Percentiles rank a stretch among this genome's conserved stretches.
phyloP scores from a whole-genome alignment of 306 rosid genomes.

The Canavalia gladiata region DNA sequence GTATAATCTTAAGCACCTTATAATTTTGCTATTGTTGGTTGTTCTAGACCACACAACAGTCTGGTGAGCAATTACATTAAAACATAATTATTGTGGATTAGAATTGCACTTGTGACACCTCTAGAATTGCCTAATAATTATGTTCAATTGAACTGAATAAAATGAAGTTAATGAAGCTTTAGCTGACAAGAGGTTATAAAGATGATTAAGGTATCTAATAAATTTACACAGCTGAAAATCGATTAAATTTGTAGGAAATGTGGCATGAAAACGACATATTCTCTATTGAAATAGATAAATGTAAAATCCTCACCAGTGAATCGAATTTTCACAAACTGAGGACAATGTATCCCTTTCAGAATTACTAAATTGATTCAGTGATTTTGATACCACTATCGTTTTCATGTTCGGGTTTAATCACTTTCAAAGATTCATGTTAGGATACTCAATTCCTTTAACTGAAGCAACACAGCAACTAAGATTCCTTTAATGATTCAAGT shows the following conservation, averaged over 20 bases:
- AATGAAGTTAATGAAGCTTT: constrained; percentile 46
- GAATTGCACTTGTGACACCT: constrained; percentile 23
- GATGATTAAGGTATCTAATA: constrained; percentile 39
- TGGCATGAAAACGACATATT: constrained; percentile 49
- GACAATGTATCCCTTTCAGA: constrained; percentile 40
- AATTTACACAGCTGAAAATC: constrained; percentile 24
- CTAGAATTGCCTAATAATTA: constrained; percentile 50
- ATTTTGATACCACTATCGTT: constrained; percentile 48
- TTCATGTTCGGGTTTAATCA: constrained; percentile 43
- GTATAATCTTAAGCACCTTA: constrained; percentile 41
- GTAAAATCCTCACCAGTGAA: constrained; percentile 35
- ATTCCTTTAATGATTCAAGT: constrained; percentile 14
- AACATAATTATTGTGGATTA: constrained; percentile 39
- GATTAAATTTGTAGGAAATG: constrained; percentile 37
- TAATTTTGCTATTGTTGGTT: constrained; percentile 29
- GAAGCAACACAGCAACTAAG: constrained; percentile 4
- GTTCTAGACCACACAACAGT: constrained; percentile 9
- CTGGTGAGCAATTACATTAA: constrained; percentile 13
- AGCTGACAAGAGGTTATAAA: constrained; percentile 45
- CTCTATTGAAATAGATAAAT: constrained; percentile 14
- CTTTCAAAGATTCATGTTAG: constrained; percentile 29
- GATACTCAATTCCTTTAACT: constrained; percentile 41
- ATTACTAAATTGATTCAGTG: constrained; percentile 49
- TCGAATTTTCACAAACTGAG: constrained; percentile 40
- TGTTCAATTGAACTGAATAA: constrained; percentile 42